Percentiles rank a stretch among this genome's conserved stretches.
These are phyloP conservation scores for Melastoma candidum DNA, from an alignment of 441 rosid species.

Conservation along the genomic window DNA sequence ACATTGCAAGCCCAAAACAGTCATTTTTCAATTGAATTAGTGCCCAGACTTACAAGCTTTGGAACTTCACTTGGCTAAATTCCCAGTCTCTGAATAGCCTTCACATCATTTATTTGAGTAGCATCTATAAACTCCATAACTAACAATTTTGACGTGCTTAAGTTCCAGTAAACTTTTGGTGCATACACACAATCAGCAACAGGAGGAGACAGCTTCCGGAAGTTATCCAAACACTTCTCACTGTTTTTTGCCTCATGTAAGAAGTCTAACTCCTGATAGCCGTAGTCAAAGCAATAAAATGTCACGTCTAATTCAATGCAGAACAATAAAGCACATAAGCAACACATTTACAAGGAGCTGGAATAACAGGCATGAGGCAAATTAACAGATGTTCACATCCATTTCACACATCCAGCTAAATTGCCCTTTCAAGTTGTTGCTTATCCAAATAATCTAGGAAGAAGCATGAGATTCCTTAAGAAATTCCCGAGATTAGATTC, in stretches of 20 bases:
- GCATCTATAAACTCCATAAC: slow-evolving; percentile 95
- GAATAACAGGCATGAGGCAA: too few species aligned
- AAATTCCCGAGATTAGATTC: too few species aligned
- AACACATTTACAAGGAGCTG: too few species aligned
- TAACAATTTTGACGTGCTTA: slow-evolving; percentile 75
- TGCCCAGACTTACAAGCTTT: slow-evolving; percentile 48
- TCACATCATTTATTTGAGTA: slow-evolving; percentile 70
- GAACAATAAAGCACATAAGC: too few species aligned
- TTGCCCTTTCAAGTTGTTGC: too few species aligned
- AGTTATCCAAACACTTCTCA: slow-evolving; percentile 81
- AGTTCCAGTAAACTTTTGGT: slow-evolving; percentile 70
- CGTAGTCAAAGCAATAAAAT: slow-evolving; percentile 2
- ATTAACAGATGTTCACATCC: too few species aligned
- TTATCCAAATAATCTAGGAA: too few species aligned
- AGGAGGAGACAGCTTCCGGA: slow-evolving; percentile 76
- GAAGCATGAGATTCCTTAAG: too few species aligned
- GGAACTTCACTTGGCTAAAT: slow-evolving; percentile 71
- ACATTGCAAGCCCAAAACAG: neutral
- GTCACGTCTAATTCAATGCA: too few species aligned
- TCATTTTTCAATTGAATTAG: neutral
- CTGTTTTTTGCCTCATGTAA: slow-evolving; percentile 83
- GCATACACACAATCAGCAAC: slow-evolving; percentile 75
- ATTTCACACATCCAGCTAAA: too few species aligned
- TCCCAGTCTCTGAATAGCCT: slow-evolving; percentile 56
- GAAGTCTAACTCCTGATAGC: slow-evolving; percentile 75